Conservation (phyloP, 2,329 filamentous ascomycete genomes). For the Aureobasidium sp. region DNA sequence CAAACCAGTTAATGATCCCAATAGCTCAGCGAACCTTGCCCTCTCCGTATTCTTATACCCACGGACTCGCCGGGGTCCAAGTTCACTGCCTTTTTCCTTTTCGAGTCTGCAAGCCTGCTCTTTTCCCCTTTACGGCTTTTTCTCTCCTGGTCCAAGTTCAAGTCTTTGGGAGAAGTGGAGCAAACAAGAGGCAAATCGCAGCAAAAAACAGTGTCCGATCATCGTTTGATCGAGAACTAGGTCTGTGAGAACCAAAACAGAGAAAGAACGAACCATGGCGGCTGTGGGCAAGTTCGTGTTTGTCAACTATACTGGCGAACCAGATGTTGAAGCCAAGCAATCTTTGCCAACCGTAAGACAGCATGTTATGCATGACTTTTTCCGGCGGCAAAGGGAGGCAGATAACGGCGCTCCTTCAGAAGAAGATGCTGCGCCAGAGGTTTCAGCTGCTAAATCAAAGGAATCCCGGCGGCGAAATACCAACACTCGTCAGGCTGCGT, state of each 20-base stretch:
- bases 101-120: constrained; percentile 4
- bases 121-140: constrained; percentile 13
- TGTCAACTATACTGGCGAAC: constrained; percentile 13
- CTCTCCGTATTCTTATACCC: constrained; percentile 4
- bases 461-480: constrained; percentile 6
- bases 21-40: constrained; percentile 3
- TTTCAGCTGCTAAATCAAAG: constrained; percentile 5
- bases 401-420: constrained; percentile 6
- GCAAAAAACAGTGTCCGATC: background rate
- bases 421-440: constrained; percentile 1
- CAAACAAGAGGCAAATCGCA: constrained; percentile 8
- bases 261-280: constrained; percentile 11
- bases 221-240: background rate
- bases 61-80: constrained; percentile 11
- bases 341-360: constrained; percentile 13
- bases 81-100: constrained; percentile 13
- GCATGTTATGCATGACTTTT: constrained; percentile 15
- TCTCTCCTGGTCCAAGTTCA: background rate
- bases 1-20: constrained; percentile 3
- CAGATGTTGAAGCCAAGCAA: constrained; percentile 12
- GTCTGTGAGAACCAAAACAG: background rate
- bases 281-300: constrained; percentile 13
- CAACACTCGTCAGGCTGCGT: constrained; percentile 12
- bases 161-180: background rate
- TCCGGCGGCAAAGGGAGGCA: constrained; percentile 12